These are phyloP conservation scores for Ampelomyces quisqualis DNA, from an alignment of 2,329 filamentous ascomycete species.

Conservation along the genomic window DNA sequence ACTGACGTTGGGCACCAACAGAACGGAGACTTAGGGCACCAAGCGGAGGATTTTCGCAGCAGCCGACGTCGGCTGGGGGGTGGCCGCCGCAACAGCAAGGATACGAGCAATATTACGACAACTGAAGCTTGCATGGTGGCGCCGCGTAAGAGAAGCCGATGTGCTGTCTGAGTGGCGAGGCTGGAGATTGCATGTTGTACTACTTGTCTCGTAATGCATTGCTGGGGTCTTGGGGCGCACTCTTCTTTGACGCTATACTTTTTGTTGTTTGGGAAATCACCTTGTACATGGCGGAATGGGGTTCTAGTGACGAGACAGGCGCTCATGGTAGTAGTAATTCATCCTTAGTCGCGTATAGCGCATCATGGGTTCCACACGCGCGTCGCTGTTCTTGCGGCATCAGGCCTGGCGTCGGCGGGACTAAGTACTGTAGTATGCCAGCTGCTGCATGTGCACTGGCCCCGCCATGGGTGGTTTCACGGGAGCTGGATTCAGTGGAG, in stretches of 20 bases:
- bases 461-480: neutral
- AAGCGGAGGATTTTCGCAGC: constrained; percentile 41
- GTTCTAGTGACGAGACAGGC: too few species aligned
- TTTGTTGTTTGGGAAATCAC: neutral
- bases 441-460: neutral
- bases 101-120: constrained; percentile 45
- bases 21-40: constrained; percentile 48
- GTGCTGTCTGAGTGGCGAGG: constrained; percentile 21
- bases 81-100: constrained; percentile 42
- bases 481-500: constrained; percentile 11
- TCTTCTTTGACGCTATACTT: constrained; percentile 6
- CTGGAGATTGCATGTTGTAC: constrained; percentile 33
- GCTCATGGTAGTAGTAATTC: constrained; percentile 23
- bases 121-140: constrained; percentile 38
- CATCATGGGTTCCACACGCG: too few species aligned
- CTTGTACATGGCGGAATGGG: too few species aligned
- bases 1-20: constrained; percentile 35
- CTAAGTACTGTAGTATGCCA: too few species aligned
- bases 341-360: too few species aligned
- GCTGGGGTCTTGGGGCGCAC: constrained; percentile 18
- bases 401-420: too few species aligned
- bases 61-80: constrained; percentile 38
- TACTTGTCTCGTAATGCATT: constrained; percentile 32
- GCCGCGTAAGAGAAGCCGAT: constrained; percentile 25
- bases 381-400: too few species aligned